phyloP scores from a whole-genome alignment of 2,329 filamentous ascomycete species.

The Chaetothyriales sp. region DNA sequence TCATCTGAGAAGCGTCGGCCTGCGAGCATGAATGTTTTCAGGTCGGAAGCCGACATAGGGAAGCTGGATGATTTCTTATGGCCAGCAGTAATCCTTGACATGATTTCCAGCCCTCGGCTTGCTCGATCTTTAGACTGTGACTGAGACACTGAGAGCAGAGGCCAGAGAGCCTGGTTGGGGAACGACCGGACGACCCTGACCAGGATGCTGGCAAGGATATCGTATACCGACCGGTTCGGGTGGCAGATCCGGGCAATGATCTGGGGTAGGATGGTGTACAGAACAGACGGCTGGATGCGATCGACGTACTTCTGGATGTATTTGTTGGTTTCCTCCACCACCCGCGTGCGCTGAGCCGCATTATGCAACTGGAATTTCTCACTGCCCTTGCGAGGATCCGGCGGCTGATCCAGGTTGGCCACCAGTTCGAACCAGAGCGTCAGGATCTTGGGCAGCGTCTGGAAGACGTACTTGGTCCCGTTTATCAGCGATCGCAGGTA shows the following conservation, averaged over 20 bases:
- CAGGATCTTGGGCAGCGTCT: slow-evolving; percentile 78
- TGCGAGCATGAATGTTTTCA: slow-evolving; percentile 56
- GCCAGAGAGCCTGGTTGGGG: slow-evolving; percentile 85
- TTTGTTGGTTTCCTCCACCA: slow-evolving; percentile 53
- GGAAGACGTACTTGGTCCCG: slow-evolving; percentile 90
- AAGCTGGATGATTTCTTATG: slow-evolving; percentile 33
- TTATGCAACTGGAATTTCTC: slow-evolving; percentile 34
- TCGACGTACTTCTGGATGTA: slow-evolving; percentile 66
- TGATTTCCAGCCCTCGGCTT: slow-evolving; percentile 32
- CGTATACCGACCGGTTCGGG: slow-evolving; percentile 61
- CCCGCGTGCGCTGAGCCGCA: slow-evolving; percentile 40
- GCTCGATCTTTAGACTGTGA: slow-evolving; percentile 58
- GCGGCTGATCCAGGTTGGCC: slow-evolving; percentile 50
- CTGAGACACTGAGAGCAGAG: slow-evolving; percentile 71
- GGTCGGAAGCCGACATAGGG: slow-evolving; percentile 34
- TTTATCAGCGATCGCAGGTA: slow-evolving; percentile 74
- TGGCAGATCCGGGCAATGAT: slow-evolving; percentile 94
- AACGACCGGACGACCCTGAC: slow-evolving; percentile 73
- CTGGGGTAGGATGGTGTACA: slow-evolving; percentile 61
- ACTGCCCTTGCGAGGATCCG: slow-evolving; percentile 36
- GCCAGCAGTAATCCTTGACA: slow-evolving; percentile 26
- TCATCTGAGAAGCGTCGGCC: slow-evolving; percentile 75
- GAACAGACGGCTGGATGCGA: slow-evolving; percentile 31
- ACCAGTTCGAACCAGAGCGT: slow-evolving; percentile 92
- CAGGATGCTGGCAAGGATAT: slow-evolving; percentile 63